Conservation (phyloP, 805 yeast genomes). For the Teunomyces kruisii region DNA sequence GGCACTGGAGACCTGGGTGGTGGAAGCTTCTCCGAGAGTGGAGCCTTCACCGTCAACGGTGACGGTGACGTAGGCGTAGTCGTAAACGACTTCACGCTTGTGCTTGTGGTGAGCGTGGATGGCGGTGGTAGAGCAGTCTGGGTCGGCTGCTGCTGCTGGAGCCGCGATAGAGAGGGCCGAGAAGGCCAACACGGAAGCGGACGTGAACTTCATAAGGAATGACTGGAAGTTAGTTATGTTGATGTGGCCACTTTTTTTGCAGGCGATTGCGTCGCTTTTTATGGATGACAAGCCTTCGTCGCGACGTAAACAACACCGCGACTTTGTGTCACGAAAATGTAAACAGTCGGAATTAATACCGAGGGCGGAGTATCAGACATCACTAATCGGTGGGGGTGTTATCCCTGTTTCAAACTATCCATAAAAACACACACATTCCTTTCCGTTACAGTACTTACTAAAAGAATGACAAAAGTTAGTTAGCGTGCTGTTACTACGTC, state of each 20-base stretch:
- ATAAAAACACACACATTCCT: not conserved
- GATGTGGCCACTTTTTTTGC: constrained; percentile 1
- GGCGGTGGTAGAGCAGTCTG: constrained; percentile 42
- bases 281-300: not conserved
- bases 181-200: constrained; percentile 18
- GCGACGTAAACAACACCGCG: constrained; percentile 2
- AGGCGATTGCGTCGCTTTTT: not conserved
- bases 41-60: constrained; percentile 45
- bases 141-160: constrained; percentile 24
- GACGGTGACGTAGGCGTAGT: constrained; percentile 46
- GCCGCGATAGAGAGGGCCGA: constrained; percentile 19
- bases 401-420: not conserved
- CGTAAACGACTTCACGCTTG: constrained; percentile 57
- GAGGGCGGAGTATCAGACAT: not conserved
- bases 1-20: constrained; percentile 13
- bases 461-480: constrained; percentile 4
- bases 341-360: not conserved
- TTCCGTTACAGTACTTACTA: not conserved
- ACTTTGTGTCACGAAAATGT: constrained; percentile 1
- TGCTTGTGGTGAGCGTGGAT: constrained; percentile 62
- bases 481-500: not conserved
- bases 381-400: no score
- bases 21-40: constrained; percentile 17
- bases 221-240: constrained; percentile 15
- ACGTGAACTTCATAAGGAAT: constrained; percentile 21